phyloP scores from a whole-genome alignment of 78 protist species.

The Chrysochromulina tobinii region DNA sequence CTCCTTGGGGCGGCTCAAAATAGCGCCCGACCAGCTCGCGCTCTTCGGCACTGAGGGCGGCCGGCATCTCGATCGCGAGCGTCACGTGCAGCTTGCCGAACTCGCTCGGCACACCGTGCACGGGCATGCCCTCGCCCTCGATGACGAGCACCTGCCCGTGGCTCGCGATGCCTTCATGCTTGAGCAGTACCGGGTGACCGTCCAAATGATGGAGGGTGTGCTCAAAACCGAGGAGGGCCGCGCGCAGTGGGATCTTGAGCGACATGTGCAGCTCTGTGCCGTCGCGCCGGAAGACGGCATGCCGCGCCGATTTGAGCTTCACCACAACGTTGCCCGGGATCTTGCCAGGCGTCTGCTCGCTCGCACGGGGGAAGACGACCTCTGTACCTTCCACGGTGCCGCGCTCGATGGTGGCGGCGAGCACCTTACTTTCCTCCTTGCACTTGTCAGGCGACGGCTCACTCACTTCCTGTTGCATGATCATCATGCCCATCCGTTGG shows the following conservation, averaged over 20 bases:
- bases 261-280: background rate
- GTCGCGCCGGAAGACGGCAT: background rate
- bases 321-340: background rate
- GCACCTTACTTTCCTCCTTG: background rate
- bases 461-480: background rate
- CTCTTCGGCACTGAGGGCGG: conserved; percentile 39
- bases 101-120: background rate
- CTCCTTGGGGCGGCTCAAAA: no score
- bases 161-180: background rate
- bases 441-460: background rate
- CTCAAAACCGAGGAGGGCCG: conserved; percentile 60
- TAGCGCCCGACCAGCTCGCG: background rate
- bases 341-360: background rate
- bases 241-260: conserved; percentile 29
- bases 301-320: background rate
- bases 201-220: conserved; percentile 42
- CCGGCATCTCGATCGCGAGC: conserved; percentile 43
- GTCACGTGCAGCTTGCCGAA: conserved; percentile 52
- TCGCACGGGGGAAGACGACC: background rate
- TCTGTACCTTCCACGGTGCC: background rate
- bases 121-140: conserved; percentile 64
- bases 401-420: background rate
- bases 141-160: conserved; percentile 31
- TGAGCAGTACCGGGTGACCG: conserved; percentile 31
- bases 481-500: background rate